Base-by-base conservation (phyloP, 2,329 filamentous ascomycete species). In the Verticillium alfalfae region DNA sequence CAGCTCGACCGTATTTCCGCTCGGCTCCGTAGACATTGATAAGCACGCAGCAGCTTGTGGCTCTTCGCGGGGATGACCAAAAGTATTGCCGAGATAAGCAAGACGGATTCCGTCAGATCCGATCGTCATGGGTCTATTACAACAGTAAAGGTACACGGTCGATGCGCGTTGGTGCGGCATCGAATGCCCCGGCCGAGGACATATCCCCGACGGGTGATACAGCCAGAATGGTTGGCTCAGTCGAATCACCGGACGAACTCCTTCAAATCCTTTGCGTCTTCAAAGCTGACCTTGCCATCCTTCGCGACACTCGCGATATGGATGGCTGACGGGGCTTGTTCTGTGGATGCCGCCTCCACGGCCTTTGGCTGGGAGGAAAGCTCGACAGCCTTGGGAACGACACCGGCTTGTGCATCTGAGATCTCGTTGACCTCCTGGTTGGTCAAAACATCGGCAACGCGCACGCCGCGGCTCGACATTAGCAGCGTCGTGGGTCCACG, bases 351-450 rank as follows among this genome's bases (percentile, higher is more conserved):
- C 45, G 71, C 67, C 58, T 71, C 69, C 37, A 68, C 69, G 6
- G 66, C 61, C 64, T 77, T 76, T 16, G 77, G 78, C 65, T 75
- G 76, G 5, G 69, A 73, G 8, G 74, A 75, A 56, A 77, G 67
- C 66, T 82, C 83, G 10, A 89, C 74, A 2, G 87, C 87, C 39
- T 85, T 79, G 2, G 86, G 79, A 0, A 91, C 83, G 1, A 83
- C 81, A 1, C 93, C 94, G 0, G 92, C 86, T 37, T 93, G 90
- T 6, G 88, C 81, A 70, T 93, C 89, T 0, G 94, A 94, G 64
- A 97, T 91, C 76, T 98, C 95, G 67, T 96, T 93, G 61, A 98
- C 85, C 67, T 99, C 89, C 58, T 88, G 84, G 34, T 83, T 81
- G 5, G 88, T 91, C 66, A 99, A 79, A 2, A 91, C 85, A 66